These are phyloP conservation scores for Magnolia sinica DNA, from an alignment of 164 flowering plant species.

Conservation along the genomic window DNA sequence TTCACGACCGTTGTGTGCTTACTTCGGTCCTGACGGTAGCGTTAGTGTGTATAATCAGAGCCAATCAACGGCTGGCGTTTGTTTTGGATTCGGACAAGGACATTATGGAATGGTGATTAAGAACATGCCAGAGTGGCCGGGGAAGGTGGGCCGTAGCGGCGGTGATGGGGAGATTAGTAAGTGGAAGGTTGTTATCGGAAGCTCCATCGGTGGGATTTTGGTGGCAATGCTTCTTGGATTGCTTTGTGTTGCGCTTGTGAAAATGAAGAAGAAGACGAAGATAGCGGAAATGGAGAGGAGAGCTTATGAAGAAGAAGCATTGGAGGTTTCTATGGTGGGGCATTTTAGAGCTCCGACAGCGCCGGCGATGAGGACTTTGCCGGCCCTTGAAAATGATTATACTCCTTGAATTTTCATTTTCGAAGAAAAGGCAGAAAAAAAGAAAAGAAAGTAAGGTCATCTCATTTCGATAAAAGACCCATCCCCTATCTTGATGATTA, in stretches of 20 bases:
- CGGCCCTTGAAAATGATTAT: conserved; percentile 53
- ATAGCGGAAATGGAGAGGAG: conserved; percentile 77
- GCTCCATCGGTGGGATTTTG: conserved; percentile 54
- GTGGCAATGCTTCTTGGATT: conserved; percentile 61
- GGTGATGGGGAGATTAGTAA: conserved; percentile 24
- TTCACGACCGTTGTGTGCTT: conserved; percentile 52
- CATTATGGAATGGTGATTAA: conserved; percentile 70
- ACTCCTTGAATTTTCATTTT: conserved; percentile 20
- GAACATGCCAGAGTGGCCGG: conserved; percentile 17
- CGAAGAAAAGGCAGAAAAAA: too few species aligned
- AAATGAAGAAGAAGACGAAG: conserved; percentile 64
- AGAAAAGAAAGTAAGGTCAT: too few species aligned
- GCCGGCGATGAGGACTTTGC: conserved; percentile 51
- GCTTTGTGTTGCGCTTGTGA: conserved; percentile 68
- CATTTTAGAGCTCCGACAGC: conserved; percentile 77
- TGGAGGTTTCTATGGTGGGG: conserved; percentile 91
- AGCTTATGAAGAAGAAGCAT: conserved; percentile 92
- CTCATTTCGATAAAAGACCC: too few species aligned
- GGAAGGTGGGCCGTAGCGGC: conserved; percentile 11
- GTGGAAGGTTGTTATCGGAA: conserved; percentile 71
- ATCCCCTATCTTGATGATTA: too few species aligned
- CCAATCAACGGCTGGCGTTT: conserved; percentile 28
- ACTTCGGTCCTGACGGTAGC: conserved; percentile 55
- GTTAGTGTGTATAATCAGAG: conserved; percentile 38
- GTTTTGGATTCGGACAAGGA: conserved; percentile 50